Evolutionary conservation across 192 early-diverging fungal genomes (phyloP), one percentile per base, ranked within the genome.

Genomic region (Gigaspora rosea): DNA sequence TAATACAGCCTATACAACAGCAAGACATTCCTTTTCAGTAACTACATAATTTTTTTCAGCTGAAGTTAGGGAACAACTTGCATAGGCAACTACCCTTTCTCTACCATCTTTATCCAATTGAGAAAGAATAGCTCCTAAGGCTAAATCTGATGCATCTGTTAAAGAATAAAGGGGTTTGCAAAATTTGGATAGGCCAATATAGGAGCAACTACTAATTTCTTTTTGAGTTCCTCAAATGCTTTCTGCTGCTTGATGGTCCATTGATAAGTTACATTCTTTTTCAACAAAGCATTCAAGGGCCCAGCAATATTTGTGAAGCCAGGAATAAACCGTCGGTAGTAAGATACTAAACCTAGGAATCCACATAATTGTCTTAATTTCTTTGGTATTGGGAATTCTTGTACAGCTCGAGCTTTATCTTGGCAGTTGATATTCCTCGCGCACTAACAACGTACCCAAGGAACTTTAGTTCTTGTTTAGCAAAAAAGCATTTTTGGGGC

Each of bases 1-100:
- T 2, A 5, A 41, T 41, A 41, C 36, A 3, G 36, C 36, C 36
- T 41, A 41, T 2, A 41, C 36, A 3, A 41, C 5, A 2, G 5
- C 5, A 5, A 41, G 36, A 41, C 36, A 41, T 5, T 41, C 5
- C 5, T 35, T 54, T 69, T 76, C 27, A 6, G 56, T 59, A 13
- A 46, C 36, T 8, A 62, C 2, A 67, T 61, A 59, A 67, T 76
- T 76, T 13, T 61, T 15, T 63, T 76, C 67, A 41, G 75, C 75
- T 16, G 33, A 8, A 8, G 47, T n/a, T 15, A 76, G 9, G 1
- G 5, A 7, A n/a, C 13, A 3, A 35, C 75, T 76, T 49, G 54
- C 9, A 20, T 76, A 76, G 8, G 75, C 62, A 8, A 76, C 50
- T 6, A 32, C 15, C 50, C 22, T 12, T 64, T 32, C 49, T 59